Conservation (phyloP, 2,329 filamentous ascomycete species). For the Tolypocladium endophyticum region DNA sequence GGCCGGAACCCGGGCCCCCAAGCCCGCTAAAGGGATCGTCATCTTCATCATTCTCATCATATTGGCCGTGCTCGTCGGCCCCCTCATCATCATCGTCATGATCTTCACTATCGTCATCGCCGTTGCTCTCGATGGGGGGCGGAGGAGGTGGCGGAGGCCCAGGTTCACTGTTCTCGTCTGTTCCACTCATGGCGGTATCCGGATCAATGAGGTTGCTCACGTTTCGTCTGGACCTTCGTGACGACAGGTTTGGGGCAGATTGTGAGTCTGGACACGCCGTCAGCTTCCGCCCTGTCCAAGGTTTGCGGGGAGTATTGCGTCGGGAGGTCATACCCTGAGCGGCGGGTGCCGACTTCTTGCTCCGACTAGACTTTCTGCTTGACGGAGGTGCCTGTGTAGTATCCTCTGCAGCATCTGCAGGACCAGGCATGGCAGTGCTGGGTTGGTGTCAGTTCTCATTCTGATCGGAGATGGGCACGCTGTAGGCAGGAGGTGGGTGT, state of each 20-base stretch:
- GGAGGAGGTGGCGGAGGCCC: constrained; percentile 31
- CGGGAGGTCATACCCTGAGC: constrained; percentile 22
- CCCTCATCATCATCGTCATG: constrained; percentile 20
- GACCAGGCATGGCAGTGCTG: constrained; percentile 29
- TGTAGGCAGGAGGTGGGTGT: neutral
- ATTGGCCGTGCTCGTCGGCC: constrained; percentile 40
- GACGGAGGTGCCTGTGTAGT: constrained; percentile 50
- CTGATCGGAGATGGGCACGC: neutral
- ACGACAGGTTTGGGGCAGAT: constrained; percentile 25
- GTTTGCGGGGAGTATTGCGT: neutral
- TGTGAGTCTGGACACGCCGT: constrained; percentile 18
- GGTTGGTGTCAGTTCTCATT: constrained; percentile 5
- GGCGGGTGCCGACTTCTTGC: constrained; percentile 51
- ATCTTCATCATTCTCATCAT: constrained; percentile 51
- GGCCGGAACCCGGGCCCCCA: constrained; percentile 53
- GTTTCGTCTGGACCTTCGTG: constrained; percentile 43
- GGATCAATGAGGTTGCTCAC: constrained; percentile 41
- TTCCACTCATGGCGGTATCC: constrained; percentile 63
- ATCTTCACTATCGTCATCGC: constrained; percentile 26
- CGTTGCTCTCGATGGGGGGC: constrained; percentile 19
- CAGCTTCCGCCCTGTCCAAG: constrained; percentile 1
- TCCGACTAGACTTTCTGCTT: constrained; percentile 62
- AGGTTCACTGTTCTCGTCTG: constrained; percentile 41
- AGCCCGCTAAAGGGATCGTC: constrained; percentile 57
- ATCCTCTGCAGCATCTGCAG: constrained; percentile 50